These are phyloP conservation scores for Salvia splendens DNA, from an alignment of 257 asterid species.

Conservation along the genomic window DNA sequence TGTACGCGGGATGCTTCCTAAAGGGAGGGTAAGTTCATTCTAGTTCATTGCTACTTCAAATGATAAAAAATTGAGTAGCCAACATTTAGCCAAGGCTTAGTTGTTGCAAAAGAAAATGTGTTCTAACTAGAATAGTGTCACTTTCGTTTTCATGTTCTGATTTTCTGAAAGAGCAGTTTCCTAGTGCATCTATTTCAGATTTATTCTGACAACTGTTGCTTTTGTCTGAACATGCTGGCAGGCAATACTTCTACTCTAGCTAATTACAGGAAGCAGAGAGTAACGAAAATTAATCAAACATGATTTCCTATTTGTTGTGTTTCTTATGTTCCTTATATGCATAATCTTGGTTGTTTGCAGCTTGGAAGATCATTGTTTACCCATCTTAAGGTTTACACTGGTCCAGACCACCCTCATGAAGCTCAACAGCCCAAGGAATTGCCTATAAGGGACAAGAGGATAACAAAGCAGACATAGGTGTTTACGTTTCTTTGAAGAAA, in stretches of 20 bases:
- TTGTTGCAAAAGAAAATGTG: not conserved
- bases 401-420: slow-evolving; percentile 94
- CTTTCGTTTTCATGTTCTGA: not conserved
- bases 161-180: not conserved
- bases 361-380: slow-evolving; percentile 82
- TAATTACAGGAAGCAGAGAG: not conserved
- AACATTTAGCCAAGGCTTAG: not conserved
- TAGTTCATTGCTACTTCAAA: not conserved
- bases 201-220: not conserved
- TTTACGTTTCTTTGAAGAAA: not conserved
- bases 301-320: not conserved
- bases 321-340: slow-evolving; percentile 14
- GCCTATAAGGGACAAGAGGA: slow-evolving; percentile 91
- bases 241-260: not conserved
- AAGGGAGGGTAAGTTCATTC: slow-evolving; percentile 69
- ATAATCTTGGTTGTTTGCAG: slow-evolving; percentile 49
- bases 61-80: not conserved
- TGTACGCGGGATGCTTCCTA: slow-evolving; percentile 98
- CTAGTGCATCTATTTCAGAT: too few species aligned
- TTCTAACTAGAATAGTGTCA: not conserved
- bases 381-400: slow-evolving; percentile 87
- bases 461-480: slow-evolving; percentile 48
- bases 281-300: not conserved
- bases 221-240: not conserved
- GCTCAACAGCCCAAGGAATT: slow-evolving; percentile 80